phyloP scores from a whole-genome alignment of 2,329 filamentous ascomycete genomes.

The Colletotrichum sp. region DNA sequence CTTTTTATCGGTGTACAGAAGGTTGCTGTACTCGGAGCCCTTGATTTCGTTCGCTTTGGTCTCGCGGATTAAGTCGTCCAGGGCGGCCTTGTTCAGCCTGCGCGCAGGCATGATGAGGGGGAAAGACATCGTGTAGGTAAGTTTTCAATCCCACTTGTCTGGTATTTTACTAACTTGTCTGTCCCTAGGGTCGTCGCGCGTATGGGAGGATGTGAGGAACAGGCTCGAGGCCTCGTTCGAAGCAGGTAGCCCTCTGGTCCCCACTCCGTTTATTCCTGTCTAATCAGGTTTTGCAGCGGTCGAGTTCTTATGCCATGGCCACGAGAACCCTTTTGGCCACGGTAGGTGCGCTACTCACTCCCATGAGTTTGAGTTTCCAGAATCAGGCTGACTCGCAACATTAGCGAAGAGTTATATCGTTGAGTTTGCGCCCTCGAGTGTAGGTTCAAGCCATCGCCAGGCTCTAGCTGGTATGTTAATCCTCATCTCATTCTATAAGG shows the following conservation, averaged over 20 bases:
- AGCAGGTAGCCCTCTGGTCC: not conserved
- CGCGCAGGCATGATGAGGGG: not conserved
- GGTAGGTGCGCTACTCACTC: not conserved
- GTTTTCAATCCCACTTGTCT: not conserved
- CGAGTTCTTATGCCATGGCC: not conserved
- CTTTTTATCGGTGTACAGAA: accelerated
- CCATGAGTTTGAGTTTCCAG: not conserved
- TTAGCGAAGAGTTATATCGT: not conserved
- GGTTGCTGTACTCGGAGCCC: accelerated
- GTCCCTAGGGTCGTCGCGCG: not conserved
- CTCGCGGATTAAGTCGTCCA: not conserved
- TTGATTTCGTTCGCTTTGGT: accelerated
- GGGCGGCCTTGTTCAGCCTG: accelerated
- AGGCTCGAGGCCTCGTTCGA: not conserved
- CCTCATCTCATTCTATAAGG: not conserved
- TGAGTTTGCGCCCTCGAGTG: not conserved
- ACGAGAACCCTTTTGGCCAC: not conserved
- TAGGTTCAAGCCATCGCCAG: not conserved
- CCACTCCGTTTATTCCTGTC: not conserved
- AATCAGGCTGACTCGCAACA: not conserved
- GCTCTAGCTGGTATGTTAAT: not conserved
- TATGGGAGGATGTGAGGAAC: not conserved
- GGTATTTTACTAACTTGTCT: not conserved
- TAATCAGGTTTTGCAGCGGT: not conserved
- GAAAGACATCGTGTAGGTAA: not conserved